Conservation (phyloP, 106 monocot species). For the Posidonia australis region DNA sequence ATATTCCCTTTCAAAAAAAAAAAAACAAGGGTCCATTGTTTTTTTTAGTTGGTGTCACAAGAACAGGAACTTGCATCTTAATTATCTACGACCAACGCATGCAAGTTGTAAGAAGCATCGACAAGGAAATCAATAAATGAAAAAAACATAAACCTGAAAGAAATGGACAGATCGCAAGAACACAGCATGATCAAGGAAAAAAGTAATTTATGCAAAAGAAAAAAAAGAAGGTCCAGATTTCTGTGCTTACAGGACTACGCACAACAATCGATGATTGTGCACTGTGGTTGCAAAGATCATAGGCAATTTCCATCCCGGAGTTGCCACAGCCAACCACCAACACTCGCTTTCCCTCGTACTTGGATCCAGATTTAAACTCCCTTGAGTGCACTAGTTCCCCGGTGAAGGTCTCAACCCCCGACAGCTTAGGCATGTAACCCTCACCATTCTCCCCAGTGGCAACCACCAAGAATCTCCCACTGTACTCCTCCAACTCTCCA, state of each 20-base stretch:
- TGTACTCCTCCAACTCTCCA: conserved; percentile 9
- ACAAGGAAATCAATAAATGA: no score
- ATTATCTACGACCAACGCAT: no score
- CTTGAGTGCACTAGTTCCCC: conserved; percentile 21
- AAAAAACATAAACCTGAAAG: no score
- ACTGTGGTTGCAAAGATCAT: conserved; percentile 14
- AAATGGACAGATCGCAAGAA: no score
- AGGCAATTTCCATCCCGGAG: conserved; percentile 36
- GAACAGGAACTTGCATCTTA: no score
- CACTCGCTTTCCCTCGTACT: conserved; percentile 7
- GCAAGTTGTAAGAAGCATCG: no score
- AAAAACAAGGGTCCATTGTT: no score
- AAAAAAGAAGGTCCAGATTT: no score
- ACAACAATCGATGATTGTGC: conserved; percentile 17
- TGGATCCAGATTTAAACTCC: conserved; percentile 10
- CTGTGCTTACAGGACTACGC: conserved; percentile 11
- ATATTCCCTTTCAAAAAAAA: no score
- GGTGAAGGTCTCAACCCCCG: conserved; percentile 8
- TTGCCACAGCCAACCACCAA: conserved; percentile 28
- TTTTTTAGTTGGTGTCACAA: no score
- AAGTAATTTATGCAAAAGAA: no score
- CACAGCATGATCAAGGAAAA: no score
- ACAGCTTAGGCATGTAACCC: conserved; percentile 6
- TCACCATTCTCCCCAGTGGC: conserved; percentile 28
- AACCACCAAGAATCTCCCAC: conserved; percentile 17